Conservation (phyloP, 2,329 filamentous ascomycete species). For the Neofusicoccum umdonicola region DNA sequence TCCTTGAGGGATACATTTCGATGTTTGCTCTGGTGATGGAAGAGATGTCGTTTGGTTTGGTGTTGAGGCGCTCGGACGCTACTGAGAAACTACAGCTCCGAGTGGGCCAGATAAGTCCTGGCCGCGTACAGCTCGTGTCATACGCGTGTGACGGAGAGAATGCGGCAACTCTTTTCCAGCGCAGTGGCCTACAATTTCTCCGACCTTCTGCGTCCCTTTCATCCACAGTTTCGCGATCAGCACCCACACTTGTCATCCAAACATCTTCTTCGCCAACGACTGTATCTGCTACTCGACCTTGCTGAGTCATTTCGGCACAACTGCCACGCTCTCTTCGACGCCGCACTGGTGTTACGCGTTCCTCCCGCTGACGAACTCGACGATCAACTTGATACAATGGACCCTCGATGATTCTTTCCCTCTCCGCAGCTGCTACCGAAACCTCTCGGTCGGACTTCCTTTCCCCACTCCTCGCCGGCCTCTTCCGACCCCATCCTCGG, state of each 20-base stretch:
- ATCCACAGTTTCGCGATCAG: too few relatives aligned
- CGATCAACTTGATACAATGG: not conserved
- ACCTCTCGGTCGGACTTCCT: not conserved
- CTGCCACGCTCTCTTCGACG: not conserved
- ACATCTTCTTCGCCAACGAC: too few relatives aligned
- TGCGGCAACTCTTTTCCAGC: too few relatives aligned
- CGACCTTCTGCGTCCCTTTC: too few relatives aligned
- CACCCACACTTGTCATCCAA: too few relatives aligned
- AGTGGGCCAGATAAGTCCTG: not conserved
- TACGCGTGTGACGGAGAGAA: too few relatives aligned
- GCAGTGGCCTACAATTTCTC: too few relatives aligned
- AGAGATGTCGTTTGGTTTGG: not conserved
- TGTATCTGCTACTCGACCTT: not conserved
- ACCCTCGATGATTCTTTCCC: not conserved
- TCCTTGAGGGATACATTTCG: not conserved
- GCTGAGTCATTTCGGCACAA: not conserved
- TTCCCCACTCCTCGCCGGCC: not conserved
- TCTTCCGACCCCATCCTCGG: not conserved
- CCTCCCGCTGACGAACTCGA: not conserved
- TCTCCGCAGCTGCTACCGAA: not conserved
- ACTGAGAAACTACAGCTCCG: not conserved
- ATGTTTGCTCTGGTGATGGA: not conserved
- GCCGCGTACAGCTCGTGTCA: too few relatives aligned
- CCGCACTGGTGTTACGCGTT: not conserved
- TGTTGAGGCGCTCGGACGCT: conserved; percentile 1